These are phyloP conservation scores for Solanum tacnaense DNA, from an alignment of 257 asterid genomes.

Conservation along the genomic window DNA sequence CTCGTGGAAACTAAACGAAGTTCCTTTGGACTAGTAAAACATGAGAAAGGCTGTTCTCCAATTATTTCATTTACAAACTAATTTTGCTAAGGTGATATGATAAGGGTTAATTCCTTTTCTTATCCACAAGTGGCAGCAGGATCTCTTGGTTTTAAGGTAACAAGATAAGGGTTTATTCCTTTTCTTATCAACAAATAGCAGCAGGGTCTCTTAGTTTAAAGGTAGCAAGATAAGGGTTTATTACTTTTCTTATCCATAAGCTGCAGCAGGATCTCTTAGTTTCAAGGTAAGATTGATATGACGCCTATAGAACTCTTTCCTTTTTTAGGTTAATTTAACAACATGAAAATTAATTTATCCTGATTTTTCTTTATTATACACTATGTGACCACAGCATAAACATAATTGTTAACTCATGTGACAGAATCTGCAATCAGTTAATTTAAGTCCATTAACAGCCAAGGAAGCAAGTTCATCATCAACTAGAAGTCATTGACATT, in stretches of 20 bases:
- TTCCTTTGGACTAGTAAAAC: neutral
- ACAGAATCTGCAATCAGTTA: neutral
- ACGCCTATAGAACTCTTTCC: neutral
- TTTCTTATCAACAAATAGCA: neutral
- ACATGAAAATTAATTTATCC: neutral
- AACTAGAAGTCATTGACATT: neutral
- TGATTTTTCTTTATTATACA: neutral
- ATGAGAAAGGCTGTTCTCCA: neutral
- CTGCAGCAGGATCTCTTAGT: neutral
- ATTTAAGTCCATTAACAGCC: neutral
- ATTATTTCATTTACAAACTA: neutral
- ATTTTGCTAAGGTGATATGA: neutral
- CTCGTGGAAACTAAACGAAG: neutral
- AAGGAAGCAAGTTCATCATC: neutral
- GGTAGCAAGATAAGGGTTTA: neutral
- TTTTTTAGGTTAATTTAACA: neutral
- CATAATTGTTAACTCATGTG: neutral
- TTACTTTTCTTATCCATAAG: neutral
- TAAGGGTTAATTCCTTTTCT: neutral
- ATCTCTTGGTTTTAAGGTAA: neutral
- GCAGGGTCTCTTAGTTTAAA: neutral
- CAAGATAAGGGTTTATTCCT: neutral
- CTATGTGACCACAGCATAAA: neutral
- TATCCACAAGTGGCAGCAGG: neutral
- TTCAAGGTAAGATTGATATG: neutral